These are phyloP conservation scores for Elaeis guineensis DNA, from an alignment of 176 grass and related monocot species.

Conservation along the genomic window DNA sequence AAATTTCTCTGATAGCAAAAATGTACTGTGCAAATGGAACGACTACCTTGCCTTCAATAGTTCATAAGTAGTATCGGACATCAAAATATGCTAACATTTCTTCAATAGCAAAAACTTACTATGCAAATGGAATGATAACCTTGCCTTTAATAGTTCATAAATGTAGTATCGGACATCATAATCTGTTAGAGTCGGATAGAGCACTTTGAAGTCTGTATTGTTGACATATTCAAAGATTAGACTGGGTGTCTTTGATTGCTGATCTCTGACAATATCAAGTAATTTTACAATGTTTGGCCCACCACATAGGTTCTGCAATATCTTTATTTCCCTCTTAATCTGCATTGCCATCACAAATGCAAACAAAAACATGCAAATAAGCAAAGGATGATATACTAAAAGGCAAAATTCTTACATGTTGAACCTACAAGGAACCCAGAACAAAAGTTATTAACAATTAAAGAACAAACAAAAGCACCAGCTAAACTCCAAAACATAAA, in stretches of 20 bases:
- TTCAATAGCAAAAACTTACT: neutral
- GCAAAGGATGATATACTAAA: neutral
- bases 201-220: conserved; percentile 92
- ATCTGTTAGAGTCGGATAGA: conserved; percentile 79
- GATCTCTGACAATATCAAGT: conserved; percentile 90
- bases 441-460: too few relatives aligned
- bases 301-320: conserved; percentile 96
- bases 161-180: conserved; percentile 93
- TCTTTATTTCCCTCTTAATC: conserved; percentile 99
- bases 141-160: conserved; percentile 88
- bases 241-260: conserved; percentile 88
- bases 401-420: too few relatives aligned
- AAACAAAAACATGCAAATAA: neutral
- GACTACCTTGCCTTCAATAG: conserved; percentile 62
- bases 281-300: conserved; percentile 84
- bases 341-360: conserved; percentile 3
- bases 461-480: too few relatives aligned
- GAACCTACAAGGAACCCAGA: too few relatives aligned
- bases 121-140: conserved; percentile 12
- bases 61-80: conserved; percentile 89
- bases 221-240: conserved; percentile 93
- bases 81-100: conserved; percentile 29
- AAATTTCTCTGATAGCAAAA: too few relatives aligned
- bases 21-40: neutral
- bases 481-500: too few relatives aligned